A percentile compares a stretch with the other conserved stretches of the same genome.
Conservation (phyloP, 179 eudicot species). For the Beta macrorhiza region DNA sequence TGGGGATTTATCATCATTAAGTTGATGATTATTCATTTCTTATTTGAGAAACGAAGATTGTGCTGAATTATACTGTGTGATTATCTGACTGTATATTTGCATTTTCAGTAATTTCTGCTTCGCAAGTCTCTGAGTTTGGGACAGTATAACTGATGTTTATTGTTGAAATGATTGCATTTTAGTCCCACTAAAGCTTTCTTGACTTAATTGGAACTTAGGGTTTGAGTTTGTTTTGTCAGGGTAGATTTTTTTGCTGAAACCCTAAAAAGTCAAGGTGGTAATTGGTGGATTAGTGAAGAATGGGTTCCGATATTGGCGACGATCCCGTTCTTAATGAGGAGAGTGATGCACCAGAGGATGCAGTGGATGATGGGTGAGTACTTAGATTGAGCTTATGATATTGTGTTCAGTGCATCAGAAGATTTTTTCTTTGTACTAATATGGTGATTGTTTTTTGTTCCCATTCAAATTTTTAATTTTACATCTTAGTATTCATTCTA, state of each 20-base stretch:
- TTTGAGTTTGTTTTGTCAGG: not conserved
- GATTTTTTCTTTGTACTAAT: not conserved
- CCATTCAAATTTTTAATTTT: not conserved
- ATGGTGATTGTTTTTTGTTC: not conserved
- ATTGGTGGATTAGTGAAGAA: slow-evolving; percentile 1
- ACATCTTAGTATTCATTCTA: not conserved
- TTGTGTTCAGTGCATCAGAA: not conserved
- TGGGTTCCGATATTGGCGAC: slow-evolving; percentile 34
- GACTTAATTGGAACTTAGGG: not conserved
- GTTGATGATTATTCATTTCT: no score
- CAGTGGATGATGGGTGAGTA: slow-evolving; percentile 39
- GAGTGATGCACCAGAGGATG: slow-evolving; percentile 28
- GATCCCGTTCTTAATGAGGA: slow-evolving; percentile 33
- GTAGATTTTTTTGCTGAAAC: not conserved
- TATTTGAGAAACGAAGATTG: not conserved
- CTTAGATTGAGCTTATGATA: not conserved
- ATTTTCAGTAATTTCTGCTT: not conserved
- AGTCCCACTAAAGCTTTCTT: not conserved
- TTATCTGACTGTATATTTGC: not conserved
- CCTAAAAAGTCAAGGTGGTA: slow-evolving; percentile 2
- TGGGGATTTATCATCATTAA: not conserved
- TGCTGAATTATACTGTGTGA: not conserved
- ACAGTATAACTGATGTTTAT: not conserved
- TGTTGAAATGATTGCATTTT: not conserved
- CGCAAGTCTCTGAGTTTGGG: not conserved